Percentiles rank a stretch among this genome's conserved stretches.
Conservation (phyloP, 768 basidiomycete genomes). For the Trametes coccinea region DNA sequence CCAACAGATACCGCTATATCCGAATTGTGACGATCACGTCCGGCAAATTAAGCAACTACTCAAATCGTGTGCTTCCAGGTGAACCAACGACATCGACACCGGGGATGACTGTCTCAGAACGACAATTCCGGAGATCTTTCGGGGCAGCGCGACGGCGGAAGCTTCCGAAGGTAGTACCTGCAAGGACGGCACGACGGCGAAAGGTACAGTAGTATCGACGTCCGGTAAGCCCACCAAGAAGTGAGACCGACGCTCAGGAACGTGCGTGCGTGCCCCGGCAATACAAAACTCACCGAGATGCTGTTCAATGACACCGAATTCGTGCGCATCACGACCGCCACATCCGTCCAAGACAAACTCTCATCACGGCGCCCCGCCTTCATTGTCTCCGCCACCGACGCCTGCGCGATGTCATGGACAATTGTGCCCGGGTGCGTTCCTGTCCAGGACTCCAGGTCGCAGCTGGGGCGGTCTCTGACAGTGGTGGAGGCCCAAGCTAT, state of each 20-base stretch:
- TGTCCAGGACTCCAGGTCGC: too few relatives aligned
- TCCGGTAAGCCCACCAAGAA: background rate
- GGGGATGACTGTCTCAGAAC: background rate
- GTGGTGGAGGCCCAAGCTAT: background rate
- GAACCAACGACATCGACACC: background rate
- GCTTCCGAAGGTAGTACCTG: background rate
- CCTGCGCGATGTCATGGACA: background rate
- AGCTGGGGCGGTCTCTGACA: too few relatives aligned
- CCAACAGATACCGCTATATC: background rate
- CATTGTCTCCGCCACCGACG: constrained; percentile 2
- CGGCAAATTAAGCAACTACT: background rate
- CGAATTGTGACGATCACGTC: background rate
- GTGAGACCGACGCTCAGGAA: constrained; percentile 1
- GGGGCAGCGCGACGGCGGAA: background rate
- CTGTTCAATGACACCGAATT: background rate
- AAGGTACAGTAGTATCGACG: background rate
- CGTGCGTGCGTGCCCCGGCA: background rate
- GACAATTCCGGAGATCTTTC: background rate
- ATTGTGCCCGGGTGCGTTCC: background rate
- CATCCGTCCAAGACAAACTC: background rate
- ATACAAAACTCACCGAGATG: background rate
- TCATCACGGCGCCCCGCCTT: background rate
- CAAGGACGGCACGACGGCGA: background rate
- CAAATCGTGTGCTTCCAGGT: background rate
- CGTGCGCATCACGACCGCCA: background rate